Evolutionary conservation across 1,139 yeast species (phyloP).

Genomic region (Zygoascus sp.): DNA sequence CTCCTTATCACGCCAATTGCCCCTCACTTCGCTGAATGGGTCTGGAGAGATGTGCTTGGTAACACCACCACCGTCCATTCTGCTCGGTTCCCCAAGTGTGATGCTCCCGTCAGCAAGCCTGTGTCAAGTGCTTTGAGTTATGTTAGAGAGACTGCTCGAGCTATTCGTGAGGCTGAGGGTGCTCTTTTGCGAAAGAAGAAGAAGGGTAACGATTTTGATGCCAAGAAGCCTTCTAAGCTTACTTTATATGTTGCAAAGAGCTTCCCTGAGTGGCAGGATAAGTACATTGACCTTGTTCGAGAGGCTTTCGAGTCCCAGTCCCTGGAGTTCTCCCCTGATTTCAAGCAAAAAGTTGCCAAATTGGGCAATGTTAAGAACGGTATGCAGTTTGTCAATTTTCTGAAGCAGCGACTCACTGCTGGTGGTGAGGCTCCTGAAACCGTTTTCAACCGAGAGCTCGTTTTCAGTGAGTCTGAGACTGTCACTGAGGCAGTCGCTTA

Average conservation of each 20-base stretch:
- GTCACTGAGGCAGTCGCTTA: constrained; percentile 50
- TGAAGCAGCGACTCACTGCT: constrained; percentile 67
- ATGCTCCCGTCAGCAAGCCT: constrained; percentile 58
- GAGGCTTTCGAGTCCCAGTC: constrained; percentile 55
- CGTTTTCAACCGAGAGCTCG: constrained; percentile 83
- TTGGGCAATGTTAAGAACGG: constrained; percentile 73
- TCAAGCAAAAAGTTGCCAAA: constrained; percentile 37
- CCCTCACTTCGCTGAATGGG: constrained; percentile 90
- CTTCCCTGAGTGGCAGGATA: constrained; percentile 96
- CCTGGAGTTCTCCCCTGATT: constrained; percentile 34
- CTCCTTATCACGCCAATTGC: constrained; percentile 87
- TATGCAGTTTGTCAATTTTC: constrained; percentile 89
- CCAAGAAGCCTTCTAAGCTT: constrained; percentile 65
- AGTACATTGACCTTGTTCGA: constrained; percentile 78
- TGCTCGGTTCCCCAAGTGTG: constrained; percentile 72
- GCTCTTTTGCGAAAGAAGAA: constrained; percentile 85
- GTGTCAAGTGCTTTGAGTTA: constrained; percentile 68
- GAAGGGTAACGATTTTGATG: constrained; percentile 68
- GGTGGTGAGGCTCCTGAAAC: constrained; percentile 53
- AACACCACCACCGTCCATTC: constrained; percentile 56
- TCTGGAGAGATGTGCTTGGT: constrained; percentile 77
- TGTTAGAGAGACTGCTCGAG: constrained; percentile 69
- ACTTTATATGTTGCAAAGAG: constrained; percentile 68
- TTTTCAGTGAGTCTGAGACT: constrained; percentile 70
- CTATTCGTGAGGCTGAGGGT: constrained; percentile 91